These are phyloP conservation scores for Pirum gemmata DNA, from an alignment of 78 protist genomes.

Conservation along the genomic window DNA sequence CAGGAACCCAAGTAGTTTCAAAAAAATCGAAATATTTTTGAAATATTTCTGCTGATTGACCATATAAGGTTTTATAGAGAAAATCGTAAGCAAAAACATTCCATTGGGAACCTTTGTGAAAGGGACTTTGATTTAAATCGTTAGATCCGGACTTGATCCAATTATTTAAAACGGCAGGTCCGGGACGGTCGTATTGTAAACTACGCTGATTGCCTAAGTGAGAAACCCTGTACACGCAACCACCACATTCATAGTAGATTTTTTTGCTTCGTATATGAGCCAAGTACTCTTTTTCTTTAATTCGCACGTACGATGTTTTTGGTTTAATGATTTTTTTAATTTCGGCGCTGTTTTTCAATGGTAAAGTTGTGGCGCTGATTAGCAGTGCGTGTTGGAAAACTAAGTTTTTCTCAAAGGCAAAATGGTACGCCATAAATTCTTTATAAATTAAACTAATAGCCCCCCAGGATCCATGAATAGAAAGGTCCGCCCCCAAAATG, in stretches of 20 bases:
- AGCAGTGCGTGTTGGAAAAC: not conserved
- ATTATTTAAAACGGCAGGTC: not conserved
- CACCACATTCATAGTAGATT: not conserved
- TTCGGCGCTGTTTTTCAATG: not conserved
- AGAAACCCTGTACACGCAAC: not conserved
- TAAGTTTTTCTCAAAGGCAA: not conserved
- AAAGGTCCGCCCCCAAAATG: not conserved
- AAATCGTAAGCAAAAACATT: not conserved
- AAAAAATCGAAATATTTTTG: not conserved
- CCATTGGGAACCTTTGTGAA: not conserved
- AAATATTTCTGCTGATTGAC: not conserved
- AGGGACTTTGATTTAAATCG: not conserved
- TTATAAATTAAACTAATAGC: not conserved
- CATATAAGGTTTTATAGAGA: not conserved
- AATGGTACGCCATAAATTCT: not conserved
- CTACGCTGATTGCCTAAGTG: not conserved
- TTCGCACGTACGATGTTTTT: not conserved
- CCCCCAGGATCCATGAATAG: not conserved
- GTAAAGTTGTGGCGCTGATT: not conserved
- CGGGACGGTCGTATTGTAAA: not conserved
- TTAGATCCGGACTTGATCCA: not conserved
- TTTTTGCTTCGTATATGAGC: not conserved
- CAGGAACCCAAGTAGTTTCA: not conserved
- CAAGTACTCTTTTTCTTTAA: not conserved
- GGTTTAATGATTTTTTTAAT: not conserved